A percentile compares a stretch with the other conserved stretches of the same genome.
These are phyloP conservation scores for Brassica nigra DNA, from an alignment of 345 rosid genomes.

Conservation along the genomic window DNA sequence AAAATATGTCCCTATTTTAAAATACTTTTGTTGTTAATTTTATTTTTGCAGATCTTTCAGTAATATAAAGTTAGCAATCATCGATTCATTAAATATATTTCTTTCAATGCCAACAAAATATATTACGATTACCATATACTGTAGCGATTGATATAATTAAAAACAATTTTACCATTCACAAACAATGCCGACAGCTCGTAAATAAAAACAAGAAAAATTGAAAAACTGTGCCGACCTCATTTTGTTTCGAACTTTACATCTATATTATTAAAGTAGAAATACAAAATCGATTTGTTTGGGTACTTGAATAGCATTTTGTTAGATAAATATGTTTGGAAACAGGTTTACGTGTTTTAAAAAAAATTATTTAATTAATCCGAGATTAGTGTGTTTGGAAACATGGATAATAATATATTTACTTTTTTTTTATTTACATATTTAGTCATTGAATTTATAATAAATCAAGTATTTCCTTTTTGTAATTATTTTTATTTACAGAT, in stretches of 20 bases:
- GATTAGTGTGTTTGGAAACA: too few relatives aligned
- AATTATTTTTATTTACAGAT: too few relatives aligned
- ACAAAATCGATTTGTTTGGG: too few relatives aligned
- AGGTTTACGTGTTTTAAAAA: too few relatives aligned
- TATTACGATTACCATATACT: slow-evolving; percentile 1
- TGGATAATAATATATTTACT: too few relatives aligned
- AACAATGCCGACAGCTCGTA: slow-evolving; percentile 25
- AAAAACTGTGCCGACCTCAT: slow-evolving; percentile 22
- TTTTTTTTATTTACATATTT: too few relatives aligned
- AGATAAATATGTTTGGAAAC: too few relatives aligned
- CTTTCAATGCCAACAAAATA: not conserved
- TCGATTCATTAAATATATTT: not conserved
- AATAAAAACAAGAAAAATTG: not conserved
- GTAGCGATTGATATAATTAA: slow-evolving; percentile 5
- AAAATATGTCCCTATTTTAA: not conserved
- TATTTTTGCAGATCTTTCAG: not conserved
- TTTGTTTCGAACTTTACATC: slow-evolving; percentile 8
- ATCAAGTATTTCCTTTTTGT: too few relatives aligned
- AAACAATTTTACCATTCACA: slow-evolving; percentile 18
- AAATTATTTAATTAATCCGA: too few relatives aligned
- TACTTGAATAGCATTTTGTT: too few relatives aligned
- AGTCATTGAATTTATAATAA: too few relatives aligned
- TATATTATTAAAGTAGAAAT: too few relatives aligned
- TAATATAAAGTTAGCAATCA: not conserved
- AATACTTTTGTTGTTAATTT: not conserved